Percentiles rank a stretch among this genome's conserved stretches.
Conservation (phyloP, 805 yeast genomes). For the Nakazawaea pomicola region DNA sequence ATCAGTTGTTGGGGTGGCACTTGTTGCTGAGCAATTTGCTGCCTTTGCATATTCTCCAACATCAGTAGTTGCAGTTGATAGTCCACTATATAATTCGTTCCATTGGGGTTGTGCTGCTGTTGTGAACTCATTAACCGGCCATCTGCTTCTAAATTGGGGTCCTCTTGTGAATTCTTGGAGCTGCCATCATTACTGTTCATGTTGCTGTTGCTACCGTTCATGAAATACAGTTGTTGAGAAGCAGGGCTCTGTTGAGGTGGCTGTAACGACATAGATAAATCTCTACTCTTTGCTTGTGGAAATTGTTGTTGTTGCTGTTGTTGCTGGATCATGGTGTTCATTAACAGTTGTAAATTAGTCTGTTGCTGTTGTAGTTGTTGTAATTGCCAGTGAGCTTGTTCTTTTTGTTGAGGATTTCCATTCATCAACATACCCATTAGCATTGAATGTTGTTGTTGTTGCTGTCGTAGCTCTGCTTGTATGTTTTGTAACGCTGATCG, state of each 20-base stretch:
- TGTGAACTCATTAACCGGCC: too few species aligned
- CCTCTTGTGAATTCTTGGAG: neutral
- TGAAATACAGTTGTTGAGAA: neutral
- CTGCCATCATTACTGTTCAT: neutral
- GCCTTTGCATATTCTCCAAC: slow-evolving; percentile 11
- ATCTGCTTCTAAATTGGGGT: too few species aligned
- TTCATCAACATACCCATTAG: slow-evolving; percentile 3
- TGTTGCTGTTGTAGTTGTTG: slow-evolving; percentile 12
- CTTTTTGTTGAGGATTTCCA: slow-evolving; percentile 9
- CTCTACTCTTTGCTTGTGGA: too few species aligned
- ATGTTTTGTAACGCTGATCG: slow-evolving; percentile 1
- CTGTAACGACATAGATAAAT: too few species aligned
- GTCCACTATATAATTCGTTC: slow-evolving; percentile 7
- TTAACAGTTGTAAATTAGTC: slow-evolving; percentile 1
- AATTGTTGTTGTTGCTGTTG: neutral
- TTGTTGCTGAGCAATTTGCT: slow-evolving; percentile 7
- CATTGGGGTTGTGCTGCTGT: slow-evolving; percentile 10
- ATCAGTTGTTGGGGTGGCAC: slow-evolving; percentile 4
- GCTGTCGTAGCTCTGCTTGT: slow-evolving; percentile 4
- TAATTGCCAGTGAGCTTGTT: slow-evolving; percentile 9
- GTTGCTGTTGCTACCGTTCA: neutral
- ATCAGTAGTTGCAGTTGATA: slow-evolving; percentile 10
- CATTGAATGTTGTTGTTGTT: slow-evolving; percentile 9
- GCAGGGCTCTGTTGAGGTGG: slow-evolving; percentile 6
- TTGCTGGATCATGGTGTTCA: slow-evolving; percentile 9